Conservation (phyloP, 306 rosid genomes). For the Pterocarpus santalinus region DNA sequence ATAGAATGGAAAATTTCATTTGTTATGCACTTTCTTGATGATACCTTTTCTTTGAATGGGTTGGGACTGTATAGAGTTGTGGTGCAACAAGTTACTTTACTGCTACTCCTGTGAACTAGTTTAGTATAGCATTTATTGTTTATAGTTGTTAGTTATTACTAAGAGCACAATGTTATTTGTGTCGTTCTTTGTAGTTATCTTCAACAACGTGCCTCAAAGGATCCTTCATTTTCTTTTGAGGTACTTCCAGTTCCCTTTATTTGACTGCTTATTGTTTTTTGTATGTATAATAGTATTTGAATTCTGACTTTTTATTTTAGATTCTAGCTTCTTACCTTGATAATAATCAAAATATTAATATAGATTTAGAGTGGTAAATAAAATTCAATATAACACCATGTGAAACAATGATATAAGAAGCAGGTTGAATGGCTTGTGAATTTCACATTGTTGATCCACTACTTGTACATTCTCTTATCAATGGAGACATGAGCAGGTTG, state of each 20-base stretch:
- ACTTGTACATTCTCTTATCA: slow-evolving; percentile 31
- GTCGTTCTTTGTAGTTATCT: slow-evolving; percentile 75
- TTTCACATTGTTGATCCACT: neutral
- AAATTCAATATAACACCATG: slow-evolving; percentile 7
- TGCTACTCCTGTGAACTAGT: slow-evolving; percentile 1
- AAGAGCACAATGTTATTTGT: slow-evolving; percentile 36
- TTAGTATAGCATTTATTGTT: slow-evolving; percentile 35
- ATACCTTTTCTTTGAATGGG: slow-evolving; percentile 11
- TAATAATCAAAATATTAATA: neutral
- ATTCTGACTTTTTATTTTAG: slow-evolving; percentile 37
- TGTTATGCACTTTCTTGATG: neutral
- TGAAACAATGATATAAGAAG: neutral
- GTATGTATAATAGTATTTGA: neutral
- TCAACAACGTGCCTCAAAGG: slow-evolving; percentile 78
- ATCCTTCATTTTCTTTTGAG: slow-evolving; percentile 89
- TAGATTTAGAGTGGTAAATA: neutral
- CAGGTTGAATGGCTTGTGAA: no score
- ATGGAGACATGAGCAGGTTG: slow-evolving; percentile 66
- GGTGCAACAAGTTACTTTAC: neutral
- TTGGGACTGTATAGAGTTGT: slow-evolving; percentile 21
- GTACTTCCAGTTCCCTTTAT: slow-evolving; percentile 58
- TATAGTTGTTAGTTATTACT: slow-evolving; percentile 29
- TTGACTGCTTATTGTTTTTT: neutral
- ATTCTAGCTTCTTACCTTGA: slow-evolving; percentile 26
- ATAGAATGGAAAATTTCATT: neutral